Conservation (phyloP, 306 rosid genomes). For the Cucumis melo region DNA sequence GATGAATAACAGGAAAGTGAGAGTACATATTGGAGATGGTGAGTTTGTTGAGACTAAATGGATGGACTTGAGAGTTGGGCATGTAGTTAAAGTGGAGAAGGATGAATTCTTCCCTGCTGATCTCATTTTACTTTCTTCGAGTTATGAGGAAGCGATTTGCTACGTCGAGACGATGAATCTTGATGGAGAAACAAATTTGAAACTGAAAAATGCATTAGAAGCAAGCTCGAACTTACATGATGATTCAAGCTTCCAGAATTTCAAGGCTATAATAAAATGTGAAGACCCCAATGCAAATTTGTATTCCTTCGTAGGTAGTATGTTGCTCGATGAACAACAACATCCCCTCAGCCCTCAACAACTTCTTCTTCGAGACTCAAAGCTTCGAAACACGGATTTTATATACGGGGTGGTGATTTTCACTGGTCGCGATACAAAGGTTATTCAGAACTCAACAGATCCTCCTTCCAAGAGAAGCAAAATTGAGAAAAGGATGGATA, state of each 20-base stretch:
- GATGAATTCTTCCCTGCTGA: constrained; percentile 95
- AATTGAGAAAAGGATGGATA: constrained; percentile 85
- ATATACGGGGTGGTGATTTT: constrained; percentile 84
- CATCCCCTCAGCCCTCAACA: constrained; percentile 85
- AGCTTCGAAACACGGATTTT: constrained; percentile 87
- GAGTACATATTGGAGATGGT: constrained; percentile 50
- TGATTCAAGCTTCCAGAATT: constrained; percentile 40
- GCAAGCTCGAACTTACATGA: constrained; percentile 60
- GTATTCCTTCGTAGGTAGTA: constrained; percentile 68
- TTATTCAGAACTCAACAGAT: constrained; percentile 81
- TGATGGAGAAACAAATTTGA: constrained; percentile 95
- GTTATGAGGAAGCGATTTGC: constrained; percentile 82
- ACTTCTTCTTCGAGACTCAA: constrained; percentile 90
- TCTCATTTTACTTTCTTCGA: constrained; percentile 80
- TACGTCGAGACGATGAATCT: constrained; percentile 92
- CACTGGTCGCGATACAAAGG: constrained; percentile 90
- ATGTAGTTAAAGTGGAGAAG: constrained; percentile 75
- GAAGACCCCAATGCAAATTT: constrained; percentile 97
- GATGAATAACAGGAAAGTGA: constrained; percentile 76
- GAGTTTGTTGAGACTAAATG: constrained; percentile 50
- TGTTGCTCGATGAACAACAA: constrained; percentile 52
- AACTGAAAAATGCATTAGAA: constrained; percentile 68
- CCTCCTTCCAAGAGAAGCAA: constrained; percentile 98
- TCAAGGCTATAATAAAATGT: constrained; percentile 64
- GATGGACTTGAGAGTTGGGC: constrained; percentile 87